Base-by-base conservation (phyloP, 257 asterid species). In the Solanum piurae region DNA sequence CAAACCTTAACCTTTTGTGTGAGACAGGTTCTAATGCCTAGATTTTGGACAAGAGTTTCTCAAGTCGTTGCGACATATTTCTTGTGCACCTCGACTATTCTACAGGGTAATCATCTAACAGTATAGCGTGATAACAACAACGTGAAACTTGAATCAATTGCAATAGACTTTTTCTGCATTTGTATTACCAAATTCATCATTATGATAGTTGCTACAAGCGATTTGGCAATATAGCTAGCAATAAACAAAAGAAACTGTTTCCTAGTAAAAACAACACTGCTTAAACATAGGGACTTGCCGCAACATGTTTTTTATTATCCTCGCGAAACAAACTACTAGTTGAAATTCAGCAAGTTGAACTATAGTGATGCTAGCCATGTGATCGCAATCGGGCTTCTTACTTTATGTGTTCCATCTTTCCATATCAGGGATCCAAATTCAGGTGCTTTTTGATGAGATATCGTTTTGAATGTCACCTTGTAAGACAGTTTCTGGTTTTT, bases 381-480 rank as follows among this genome's bases (percentile, higher is more conserved):
- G 82, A 97, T 87, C 4, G 90, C 95, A 76, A 96, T 90, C 1
- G 99, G 97, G 88, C 99, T 97, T 91, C 98, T 95, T 16, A 96
- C 99, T 64, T 21, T 93, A 62, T 95, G 98, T 75, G 80, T 87
- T 86, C 91, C 94, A 89, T 93, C 93, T 90, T 92, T 94, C 99
- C 98, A 97, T 49, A 90, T 29, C 66, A 95, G 72, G 2, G 94
- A 89, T 75, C 98, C 99, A 71, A 93, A 96, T 88, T 96, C 98
- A 0, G 98, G 98, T 1, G 83, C 91, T 13, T 91, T 83, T 85
- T 90, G 96, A 72, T 90, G 80, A 27, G 91, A 71, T 77, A 42
- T 94, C 20, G 91, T 87, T 4, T 88, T 87, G 84, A 97, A 94
- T 0, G 92, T 93, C 10, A 95, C 86, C 89, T 91, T 90, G 91